These are phyloP conservation scores for Termitomyces heimii DNA, from an alignment of 768 basidiomycete genomes.

Conservation along the genomic window DNA sequence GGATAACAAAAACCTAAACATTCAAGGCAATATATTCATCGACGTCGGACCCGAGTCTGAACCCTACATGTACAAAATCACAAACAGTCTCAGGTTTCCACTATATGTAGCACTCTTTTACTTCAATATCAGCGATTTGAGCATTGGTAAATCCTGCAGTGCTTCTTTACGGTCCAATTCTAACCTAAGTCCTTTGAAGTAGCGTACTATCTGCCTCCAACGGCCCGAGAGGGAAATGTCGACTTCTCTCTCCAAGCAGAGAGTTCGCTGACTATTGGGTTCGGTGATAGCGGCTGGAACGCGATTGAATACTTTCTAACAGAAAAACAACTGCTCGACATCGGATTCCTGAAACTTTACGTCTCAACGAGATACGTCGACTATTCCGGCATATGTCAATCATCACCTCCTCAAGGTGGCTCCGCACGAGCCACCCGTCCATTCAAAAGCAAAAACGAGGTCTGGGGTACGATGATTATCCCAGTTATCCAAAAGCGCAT, in stretches of 20 bases:
- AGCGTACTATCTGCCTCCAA: neutral
- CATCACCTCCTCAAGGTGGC: slow-evolving; percentile 22
- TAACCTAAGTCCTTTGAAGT: neutral
- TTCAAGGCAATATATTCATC: neutral
- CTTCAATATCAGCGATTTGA: neutral
- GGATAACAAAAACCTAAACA: neutral
- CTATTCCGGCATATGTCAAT: slow-evolving; percentile 26
- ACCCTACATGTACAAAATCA: neutral
- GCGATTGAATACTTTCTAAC: slow-evolving; percentile 27
- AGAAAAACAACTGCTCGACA: slow-evolving; percentile 25
- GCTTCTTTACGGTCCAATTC: neutral
- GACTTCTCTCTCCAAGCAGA: neutral
- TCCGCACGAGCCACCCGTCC: neutral
- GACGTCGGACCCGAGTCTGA: neutral
- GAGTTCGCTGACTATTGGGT: slow-evolving; percentile 28
- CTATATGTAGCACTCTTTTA: slow-evolving; percentile 3
- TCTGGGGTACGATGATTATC: neutral
- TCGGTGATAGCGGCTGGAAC: slow-evolving; percentile 27
- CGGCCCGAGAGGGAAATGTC: neutral
- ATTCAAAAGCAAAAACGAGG: neutral
- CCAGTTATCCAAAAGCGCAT: neutral
- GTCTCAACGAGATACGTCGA: slow-evolving; percentile 29
- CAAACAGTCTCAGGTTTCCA: neutral
- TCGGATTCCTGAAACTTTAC: slow-evolving; percentile 40
- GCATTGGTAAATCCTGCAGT: neutral